Conservation (phyloP, 2,329 filamentous ascomycete species). For the Elsinoe necatrix region DNA sequence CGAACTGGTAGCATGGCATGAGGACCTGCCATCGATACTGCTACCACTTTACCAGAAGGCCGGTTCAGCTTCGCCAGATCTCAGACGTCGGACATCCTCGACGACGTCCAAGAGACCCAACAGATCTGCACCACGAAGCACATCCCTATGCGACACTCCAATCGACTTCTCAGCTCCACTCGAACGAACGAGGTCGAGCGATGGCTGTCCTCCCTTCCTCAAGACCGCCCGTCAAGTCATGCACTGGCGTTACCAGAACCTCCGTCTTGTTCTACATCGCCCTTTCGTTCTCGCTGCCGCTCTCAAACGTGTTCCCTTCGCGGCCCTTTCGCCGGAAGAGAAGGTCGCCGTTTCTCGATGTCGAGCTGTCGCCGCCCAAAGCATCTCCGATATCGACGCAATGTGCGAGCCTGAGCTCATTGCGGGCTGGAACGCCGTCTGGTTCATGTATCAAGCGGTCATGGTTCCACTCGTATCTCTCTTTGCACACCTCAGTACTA, state of each 20-base stretch:
- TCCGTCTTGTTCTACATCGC: slow-evolving; percentile 66
- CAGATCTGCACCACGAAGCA: neutral
- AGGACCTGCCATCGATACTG: slow-evolving; percentile 51
- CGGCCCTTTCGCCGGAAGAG: slow-evolving; percentile 52
- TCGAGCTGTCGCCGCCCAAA: slow-evolving; percentile 58
- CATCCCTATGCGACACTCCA: slow-evolving; percentile 1
- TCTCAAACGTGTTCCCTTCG: slow-evolving; percentile 46
- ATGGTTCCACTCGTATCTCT: slow-evolving; percentile 71
- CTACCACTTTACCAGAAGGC: slow-evolving; percentile 11
- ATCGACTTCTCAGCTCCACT: slow-evolving; percentile 51
- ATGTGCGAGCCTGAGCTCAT: slow-evolving; percentile 68
- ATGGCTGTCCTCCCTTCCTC: slow-evolving; percentile 55
- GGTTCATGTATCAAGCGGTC: slow-evolving; percentile 71
- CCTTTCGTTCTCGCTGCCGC: slow-evolving; percentile 59
- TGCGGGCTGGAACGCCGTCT: slow-evolving; percentile 71
- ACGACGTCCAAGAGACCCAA: slow-evolving; percentile 9
- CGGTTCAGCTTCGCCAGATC: slow-evolving; percentile 10
- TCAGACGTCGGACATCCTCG: slow-evolving; percentile 17
- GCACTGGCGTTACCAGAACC: slow-evolving; percentile 75
- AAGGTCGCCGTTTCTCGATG: slow-evolving; percentile 60
- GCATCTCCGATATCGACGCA: slow-evolving; percentile 62
- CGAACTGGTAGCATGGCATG: slow-evolving; percentile 64
- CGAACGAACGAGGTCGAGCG: slow-evolving; percentile 41
- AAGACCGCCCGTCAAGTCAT: slow-evolving; percentile 64
- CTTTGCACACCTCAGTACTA: slow-evolving; percentile 37